Percentiles rank a stretch among this genome's conserved stretches.
Evolutionary conservation across 441 rosid species (phyloP).

Genomic region (Kokia cookei): DNA sequence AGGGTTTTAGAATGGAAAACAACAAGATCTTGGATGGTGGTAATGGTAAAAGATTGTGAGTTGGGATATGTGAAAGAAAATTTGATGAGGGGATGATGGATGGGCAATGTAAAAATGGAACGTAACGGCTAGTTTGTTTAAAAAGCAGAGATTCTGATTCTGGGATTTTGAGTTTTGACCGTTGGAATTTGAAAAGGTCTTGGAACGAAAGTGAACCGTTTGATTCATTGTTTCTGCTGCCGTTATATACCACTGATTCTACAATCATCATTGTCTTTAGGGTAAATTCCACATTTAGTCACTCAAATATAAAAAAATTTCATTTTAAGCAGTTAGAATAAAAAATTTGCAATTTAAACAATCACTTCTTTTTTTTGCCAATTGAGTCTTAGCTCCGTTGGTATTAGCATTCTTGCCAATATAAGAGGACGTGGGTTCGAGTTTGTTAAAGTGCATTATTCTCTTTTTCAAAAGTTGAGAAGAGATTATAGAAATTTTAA

Average conservation of each 20-base stretch:
- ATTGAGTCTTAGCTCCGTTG: no score
- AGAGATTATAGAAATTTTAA: fast-evolving
- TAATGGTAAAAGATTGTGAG: conserved; percentile 4
- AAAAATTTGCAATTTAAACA: no score
- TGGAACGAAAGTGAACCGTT: conserved; percentile 9
- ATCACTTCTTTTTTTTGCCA: no score
- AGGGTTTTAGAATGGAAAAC: background rate
- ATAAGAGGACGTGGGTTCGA: fast-evolving
- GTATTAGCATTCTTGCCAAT: fast-evolving
- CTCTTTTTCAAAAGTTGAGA: no score
- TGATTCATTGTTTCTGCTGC: background rate
- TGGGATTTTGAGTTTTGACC: conserved; percentile 15
- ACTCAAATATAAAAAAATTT: no score
- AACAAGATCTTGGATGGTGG: conserved; percentile 10
- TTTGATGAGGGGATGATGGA: background rate
- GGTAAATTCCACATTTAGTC: background rate
- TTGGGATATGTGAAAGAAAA: background rate
- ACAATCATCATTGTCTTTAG: background rate
- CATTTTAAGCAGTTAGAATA: no score
- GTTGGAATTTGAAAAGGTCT: conserved; percentile 19
- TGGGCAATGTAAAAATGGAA: background rate
- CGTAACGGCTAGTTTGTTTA: conserved; percentile 33
- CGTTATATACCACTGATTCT: background rate
- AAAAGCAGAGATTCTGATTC: background rate
- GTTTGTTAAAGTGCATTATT: fast-evolving